Evolutionary conservation across 495 filamentous ascomycete species (phyloP).

Genomic region (Neurospora sp.): DNA sequence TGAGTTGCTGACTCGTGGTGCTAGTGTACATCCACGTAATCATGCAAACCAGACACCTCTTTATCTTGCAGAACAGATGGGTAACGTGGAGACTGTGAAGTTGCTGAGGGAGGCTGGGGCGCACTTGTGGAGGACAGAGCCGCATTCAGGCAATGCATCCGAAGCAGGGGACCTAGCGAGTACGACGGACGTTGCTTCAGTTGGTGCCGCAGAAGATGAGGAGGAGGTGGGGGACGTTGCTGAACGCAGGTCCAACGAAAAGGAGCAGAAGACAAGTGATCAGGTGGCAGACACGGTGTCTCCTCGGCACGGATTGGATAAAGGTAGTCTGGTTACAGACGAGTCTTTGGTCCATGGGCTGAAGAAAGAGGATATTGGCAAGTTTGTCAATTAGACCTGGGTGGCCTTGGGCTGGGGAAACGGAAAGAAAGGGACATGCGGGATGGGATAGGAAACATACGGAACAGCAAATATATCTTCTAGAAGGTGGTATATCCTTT

Average conservation of each 20-base stretch:
- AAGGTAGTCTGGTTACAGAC: background rate
- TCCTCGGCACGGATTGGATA: background rate
- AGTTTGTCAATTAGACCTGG: background rate
- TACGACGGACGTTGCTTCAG: background rate
- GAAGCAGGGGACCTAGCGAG: conserved; percentile 8
- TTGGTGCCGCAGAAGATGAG: background rate
- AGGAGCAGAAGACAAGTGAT: background rate
- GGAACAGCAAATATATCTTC: background rate
- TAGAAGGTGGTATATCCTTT: background rate
- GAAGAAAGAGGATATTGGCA: background rate
- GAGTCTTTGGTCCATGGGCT: background rate
- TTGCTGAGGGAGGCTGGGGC: conserved; percentile 42
- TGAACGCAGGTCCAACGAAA: background rate
- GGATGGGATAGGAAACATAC: background rate
- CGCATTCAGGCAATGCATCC: conserved; percentile 7
- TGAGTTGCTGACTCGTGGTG: conserved; percentile 65
- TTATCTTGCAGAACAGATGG: conserved; percentile 56
- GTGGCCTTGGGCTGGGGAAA: background rate
- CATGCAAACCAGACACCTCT: conserved; percentile 71
- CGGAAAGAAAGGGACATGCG: background rate
- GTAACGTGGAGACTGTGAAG: conserved; percentile 47
- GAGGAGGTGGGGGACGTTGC: background rate
- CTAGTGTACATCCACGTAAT: conserved; percentile 81
- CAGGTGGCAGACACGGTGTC: background rate
- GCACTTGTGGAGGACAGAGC: conserved; percentile 25